phyloP scores from a whole-genome alignment of 306 rosid species.

The Begonia loranthoides region DNA sequence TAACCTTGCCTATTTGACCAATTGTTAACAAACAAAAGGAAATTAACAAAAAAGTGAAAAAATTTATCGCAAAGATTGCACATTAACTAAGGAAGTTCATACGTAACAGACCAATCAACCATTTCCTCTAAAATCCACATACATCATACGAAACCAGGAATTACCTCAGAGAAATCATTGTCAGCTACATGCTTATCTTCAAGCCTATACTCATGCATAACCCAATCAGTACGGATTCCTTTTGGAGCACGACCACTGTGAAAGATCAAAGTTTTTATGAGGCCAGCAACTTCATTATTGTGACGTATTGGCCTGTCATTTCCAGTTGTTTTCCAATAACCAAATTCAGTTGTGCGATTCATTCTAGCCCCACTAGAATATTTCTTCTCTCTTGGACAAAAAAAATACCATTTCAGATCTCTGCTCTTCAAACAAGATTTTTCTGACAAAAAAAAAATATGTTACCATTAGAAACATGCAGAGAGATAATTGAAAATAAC shows the following conservation, averaged over 20 bases:
- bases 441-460: constrained; percentile 23
- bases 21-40: no score
- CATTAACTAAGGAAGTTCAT: no score
- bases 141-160: not conserved
- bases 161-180: constrained; percentile 37
- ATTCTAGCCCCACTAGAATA: constrained; percentile 40
- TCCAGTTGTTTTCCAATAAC: constrained; percentile 76
- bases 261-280: constrained; percentile 54
- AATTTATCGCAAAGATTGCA: no score
- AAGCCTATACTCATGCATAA: constrained; percentile 70
- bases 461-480: not conserved
- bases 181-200: constrained; percentile 24
- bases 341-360: constrained; percentile 41
- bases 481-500: not conserved
- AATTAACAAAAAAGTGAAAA: no score
- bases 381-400: constrained; percentile 46
- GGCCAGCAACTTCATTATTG: constrained; percentile 33
- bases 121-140: no score
- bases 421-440: constrained; percentile 27
- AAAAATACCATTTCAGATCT: constrained; percentile 67
- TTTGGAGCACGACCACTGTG: constrained; percentile 36
- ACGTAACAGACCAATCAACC: no score
- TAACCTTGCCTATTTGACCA: no score
- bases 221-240: constrained; percentile 78
- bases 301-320: constrained; percentile 29